Conservation (phyloP, 2,329 filamentous ascomycete species). For the Decorospora gaudefroyi region DNA sequence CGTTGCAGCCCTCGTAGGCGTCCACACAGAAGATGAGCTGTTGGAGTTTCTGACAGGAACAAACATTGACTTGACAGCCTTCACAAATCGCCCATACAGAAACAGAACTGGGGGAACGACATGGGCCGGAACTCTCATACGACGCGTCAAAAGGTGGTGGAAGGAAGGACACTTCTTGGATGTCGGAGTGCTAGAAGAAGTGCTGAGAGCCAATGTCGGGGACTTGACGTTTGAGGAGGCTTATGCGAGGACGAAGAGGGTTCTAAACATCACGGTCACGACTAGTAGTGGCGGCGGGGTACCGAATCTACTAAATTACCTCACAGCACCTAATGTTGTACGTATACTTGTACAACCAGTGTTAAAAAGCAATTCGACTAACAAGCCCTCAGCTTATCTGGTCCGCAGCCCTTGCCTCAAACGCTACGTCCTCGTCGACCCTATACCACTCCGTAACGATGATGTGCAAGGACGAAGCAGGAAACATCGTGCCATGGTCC, state of each 20-base stretch:
- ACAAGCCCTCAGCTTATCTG: conserved; percentile 68
- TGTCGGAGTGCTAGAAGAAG: conserved; percentile 78
- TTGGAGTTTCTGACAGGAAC: conserved; percentile 75
- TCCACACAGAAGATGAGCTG: conserved; percentile 85
- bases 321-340: conserved; percentile 91
- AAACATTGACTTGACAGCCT: conserved; percentile 81
- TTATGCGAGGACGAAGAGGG: conserved; percentile 79
- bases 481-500: conserved; percentile 74
- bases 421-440: conserved; percentile 67
- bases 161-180: conserved; percentile 83
- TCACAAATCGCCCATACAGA: conserved; percentile 55
- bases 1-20: conserved; percentile 84
- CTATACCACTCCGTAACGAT: conserved; percentile 70
- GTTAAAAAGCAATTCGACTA: conserved; percentile 6
- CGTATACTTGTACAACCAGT: conserved; percentile 45
- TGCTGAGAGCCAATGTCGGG: conserved; percentile 81
- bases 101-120: conserved; percentile 37
- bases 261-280: conserved; percentile 89
- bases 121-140: conserved; percentile 62
- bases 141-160: conserved; percentile 70
- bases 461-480: conserved; percentile 76
- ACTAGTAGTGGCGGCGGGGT: conserved; percentile 74
- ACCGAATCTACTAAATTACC: conserved; percentile 85
- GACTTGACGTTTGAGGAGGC: conserved; percentile 94
- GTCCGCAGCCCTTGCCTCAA: conserved; percentile 77